Evolutionary conservation across 805 yeast species (phyloP), one percentile per base, ranked within the genome.

Genomic region (Metschnikowia sp.): DNA sequence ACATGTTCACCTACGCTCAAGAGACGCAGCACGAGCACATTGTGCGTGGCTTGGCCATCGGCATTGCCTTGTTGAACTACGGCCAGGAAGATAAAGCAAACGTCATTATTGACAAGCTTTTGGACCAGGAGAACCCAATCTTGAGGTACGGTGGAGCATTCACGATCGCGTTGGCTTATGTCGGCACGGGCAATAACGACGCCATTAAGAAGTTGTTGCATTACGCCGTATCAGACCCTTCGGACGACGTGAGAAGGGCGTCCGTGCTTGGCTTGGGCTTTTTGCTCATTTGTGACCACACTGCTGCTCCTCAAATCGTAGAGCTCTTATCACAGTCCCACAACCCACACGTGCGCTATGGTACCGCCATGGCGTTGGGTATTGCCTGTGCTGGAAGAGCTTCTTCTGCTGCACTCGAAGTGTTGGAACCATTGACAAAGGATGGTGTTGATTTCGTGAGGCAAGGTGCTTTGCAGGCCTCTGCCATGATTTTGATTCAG

Each of bases 281-380:
- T 69, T 84, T 94, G 40, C 76, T 94, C 56, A 77, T 92, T 50
- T 87, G 96, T 62, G 95, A 91, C 64, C 88, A 89, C 66, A 83
- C 90, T 12, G 90, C 96, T 0, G 92, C 94, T 18, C 99, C 99
- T 48, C 86, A 95, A 56, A 86, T 94, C 71, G 97, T 94, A 34
- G 96, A 92, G 65, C 76, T 94, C 48, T 77, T 94, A 57, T 82
- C 96, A 0, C 96, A 90, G 67, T 88, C 96, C 1, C 97, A 94
- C 67, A 94, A 94, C 65, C 96, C 99, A 11, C 97, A 94, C 64
- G 98, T 94, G 33, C 87, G 99, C 66, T 94, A 94, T 64, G 99
- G 99, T 73, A 88, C 97, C 31, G 96, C 98, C 2, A 75, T 94
- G 82, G 99, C 99, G 0, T 78, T 94, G 53, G 99, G 97, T 70